phyloP scores from a whole-genome alignment of 345 rosid species.

The Lumnitzera racemosa region DNA sequence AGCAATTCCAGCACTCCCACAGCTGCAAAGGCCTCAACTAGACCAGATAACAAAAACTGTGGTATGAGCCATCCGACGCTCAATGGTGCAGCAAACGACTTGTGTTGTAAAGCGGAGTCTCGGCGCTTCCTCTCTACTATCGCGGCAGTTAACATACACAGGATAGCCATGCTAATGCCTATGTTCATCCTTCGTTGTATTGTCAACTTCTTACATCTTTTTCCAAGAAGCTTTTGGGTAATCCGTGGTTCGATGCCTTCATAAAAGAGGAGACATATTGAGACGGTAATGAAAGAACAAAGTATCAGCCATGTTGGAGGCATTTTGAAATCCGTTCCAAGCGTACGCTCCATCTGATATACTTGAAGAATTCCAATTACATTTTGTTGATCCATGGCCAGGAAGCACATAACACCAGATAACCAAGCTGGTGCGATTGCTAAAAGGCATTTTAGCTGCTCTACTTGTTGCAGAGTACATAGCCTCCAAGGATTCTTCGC shows the following conservation, averaged over 20 bases:
- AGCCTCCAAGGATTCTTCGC: constrained; percentile 48
- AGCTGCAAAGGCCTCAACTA: constrained; percentile 62
- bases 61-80: constrained; percentile 41
- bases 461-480: constrained; percentile 57
- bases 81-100: constrained; percentile 37
- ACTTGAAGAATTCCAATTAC: constrained; percentile 63
- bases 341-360: constrained; percentile 33
- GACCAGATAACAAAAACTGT: constrained; percentile 53
- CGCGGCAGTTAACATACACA: constrained; percentile 50
- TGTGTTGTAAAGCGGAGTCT: constrained; percentile 26
- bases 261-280: constrained; percentile 54
- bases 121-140: constrained; percentile 35
- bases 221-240: constrained; percentile 13
- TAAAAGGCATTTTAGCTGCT: constrained; percentile 43
- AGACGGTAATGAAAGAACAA: constrained; percentile 48
- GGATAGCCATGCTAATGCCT: constrained; percentile 48
- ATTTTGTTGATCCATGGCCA: constrained; percentile 53
- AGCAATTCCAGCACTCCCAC: constrained; percentile 66
- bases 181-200: constrained; percentile 41
- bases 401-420: constrained; percentile 53
- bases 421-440: constrained; percentile 50
- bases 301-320: constrained; percentile 77
- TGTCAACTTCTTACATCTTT: constrained; percentile 30
- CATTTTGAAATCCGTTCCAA: constrained; percentile 28
- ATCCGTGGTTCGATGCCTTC: constrained; percentile 18